These are phyloP conservation scores for Pascua sp. DNA, from an alignment of 1,284 basidiomycete genomes.

Conservation along the genomic window DNA sequence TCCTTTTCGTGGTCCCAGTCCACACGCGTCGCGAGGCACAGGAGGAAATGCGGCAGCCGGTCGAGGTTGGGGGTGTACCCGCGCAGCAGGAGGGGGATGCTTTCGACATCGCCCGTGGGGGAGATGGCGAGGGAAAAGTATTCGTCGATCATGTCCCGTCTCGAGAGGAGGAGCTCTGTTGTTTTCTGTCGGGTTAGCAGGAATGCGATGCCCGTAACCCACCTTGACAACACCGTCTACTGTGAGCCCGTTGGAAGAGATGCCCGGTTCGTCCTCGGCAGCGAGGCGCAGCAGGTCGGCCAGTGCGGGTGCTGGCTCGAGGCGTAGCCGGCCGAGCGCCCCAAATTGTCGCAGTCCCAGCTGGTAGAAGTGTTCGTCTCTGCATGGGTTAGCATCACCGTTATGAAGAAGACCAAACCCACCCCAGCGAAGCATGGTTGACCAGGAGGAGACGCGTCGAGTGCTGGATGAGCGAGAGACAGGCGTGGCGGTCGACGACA, in stretches of 20 bases:
- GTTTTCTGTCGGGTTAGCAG: conserved; percentile 10
- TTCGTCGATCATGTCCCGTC: conserved; percentile 82
- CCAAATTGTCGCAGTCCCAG: conserved; percentile 90
- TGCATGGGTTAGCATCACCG: conserved; percentile 44
- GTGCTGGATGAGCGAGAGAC: conserved; percentile 80
- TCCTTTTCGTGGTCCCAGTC: conserved; percentile 79
- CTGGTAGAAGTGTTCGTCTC: conserved; percentile 94
- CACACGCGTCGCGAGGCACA: conserved; percentile 81
- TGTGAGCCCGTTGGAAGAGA: conserved; percentile 39
- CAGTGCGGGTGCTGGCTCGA: conserved; percentile 78
- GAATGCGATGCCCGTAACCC: conserved; percentile 25
- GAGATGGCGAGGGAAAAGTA: conserved; percentile 81
- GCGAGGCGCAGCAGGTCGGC: conserved; percentile 71
- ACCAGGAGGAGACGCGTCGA: conserved; percentile 84
- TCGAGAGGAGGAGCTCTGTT: conserved; percentile 44
- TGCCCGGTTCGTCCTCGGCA: conserved; percentile 62
- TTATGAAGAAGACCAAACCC: conserved; percentile 38
- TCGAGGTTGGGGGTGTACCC: conserved; percentile 83
- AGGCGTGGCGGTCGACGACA: conserved; percentile 72
- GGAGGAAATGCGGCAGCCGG: conserved; percentile 75
- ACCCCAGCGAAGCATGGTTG: conserved; percentile 79
- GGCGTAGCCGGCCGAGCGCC: conserved; percentile 65
- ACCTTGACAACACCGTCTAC: conserved; percentile 65
- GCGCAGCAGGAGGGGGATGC: conserved; percentile 74
- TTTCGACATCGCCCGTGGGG: conserved; percentile 62